Conservation (phyloP, 2,329 filamentous ascomycete species). For the Neonectria ditissima region DNA sequence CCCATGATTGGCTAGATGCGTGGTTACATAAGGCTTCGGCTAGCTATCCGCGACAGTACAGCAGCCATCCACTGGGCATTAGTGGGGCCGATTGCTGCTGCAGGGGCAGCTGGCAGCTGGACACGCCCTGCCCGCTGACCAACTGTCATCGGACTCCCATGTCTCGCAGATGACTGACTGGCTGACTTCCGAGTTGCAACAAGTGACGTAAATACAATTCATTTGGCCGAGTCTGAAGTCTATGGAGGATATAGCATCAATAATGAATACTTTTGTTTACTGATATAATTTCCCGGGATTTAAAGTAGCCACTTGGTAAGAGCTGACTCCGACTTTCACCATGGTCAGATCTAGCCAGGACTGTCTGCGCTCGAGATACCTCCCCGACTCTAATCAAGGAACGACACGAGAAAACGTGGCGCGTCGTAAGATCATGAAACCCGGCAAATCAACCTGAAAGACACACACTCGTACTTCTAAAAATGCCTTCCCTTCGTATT, state of each 20-base stretch:
- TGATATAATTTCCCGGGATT: neutral
- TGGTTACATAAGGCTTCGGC: conserved; percentile 13
- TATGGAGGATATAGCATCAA: neutral
- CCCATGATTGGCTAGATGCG: neutral
- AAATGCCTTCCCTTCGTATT: neutral
- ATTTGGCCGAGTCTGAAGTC: neutral
- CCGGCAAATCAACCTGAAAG: neutral
- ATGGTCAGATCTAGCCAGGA: neutral
- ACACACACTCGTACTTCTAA: neutral
- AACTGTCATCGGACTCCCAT: neutral
- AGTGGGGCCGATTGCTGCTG: conserved; percentile 1
- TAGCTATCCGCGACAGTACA: neutral
- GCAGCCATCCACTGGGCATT: conserved; percentile 13
- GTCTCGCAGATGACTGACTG: neutral
- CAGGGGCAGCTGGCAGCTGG: neutral
- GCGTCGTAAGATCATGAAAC: neutral
- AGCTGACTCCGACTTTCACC: neutral
- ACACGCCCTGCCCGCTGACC: neutral
- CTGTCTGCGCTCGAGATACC: too few relatives aligned
- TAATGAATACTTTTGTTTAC: neutral
- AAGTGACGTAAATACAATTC: neutral
- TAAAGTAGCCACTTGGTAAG: neutral
- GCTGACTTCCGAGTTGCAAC: neutral
- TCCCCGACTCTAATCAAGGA: too few relatives aligned
- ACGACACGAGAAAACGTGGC: neutral